These are phyloP conservation scores for Phaeolepiota aurea DNA, from an alignment of 768 basidiomycete genomes.

Conservation along the genomic window DNA sequence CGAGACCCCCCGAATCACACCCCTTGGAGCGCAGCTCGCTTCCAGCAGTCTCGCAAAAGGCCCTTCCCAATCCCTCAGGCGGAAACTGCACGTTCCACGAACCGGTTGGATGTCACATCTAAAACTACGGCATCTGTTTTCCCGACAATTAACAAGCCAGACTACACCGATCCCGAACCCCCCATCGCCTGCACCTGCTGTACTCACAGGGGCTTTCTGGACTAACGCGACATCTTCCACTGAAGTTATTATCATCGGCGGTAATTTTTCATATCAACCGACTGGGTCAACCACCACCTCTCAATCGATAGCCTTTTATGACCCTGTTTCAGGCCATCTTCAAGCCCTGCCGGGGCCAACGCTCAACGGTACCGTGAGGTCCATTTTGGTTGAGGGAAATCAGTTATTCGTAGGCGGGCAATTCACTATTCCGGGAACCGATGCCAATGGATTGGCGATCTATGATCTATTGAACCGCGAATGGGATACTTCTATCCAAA, in stretches of 20 bases:
- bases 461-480: conserved; percentile 64
- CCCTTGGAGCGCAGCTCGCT: conserved; percentile 51
- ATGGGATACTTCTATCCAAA: conserved; percentile 57
- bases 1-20: conserved; percentile 49
- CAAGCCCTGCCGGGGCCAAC: conserved; percentile 51
- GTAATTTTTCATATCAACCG: conserved; percentile 70
- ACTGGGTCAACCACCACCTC: conserved; percentile 29
- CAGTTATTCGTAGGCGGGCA: conserved; percentile 79
- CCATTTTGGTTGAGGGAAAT: conserved; percentile 66
- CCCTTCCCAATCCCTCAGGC: conserved; percentile 21
- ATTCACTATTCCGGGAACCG: conserved; percentile 54
- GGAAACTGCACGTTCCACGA: conserved; percentile 27
- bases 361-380: conserved; percentile 66
- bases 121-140: conserved; percentile 33
- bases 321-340: conserved; percentile 39
- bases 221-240: conserved; percentile 56
- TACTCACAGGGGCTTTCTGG: conserved; percentile 87
- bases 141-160: conserved; percentile 42
- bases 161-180: conserved; percentile 48
- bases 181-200: conserved; percentile 63
- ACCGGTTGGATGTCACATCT: conserved; percentile 43
- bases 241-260: conserved; percentile 76
- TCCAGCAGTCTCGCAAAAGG: conserved; percentile 22
- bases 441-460: conserved; percentile 62
- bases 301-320: conserved; percentile 64